Evolutionary conservation across 257 asterid species (phyloP).

Genomic region (Ilex aquifolium): DNA sequence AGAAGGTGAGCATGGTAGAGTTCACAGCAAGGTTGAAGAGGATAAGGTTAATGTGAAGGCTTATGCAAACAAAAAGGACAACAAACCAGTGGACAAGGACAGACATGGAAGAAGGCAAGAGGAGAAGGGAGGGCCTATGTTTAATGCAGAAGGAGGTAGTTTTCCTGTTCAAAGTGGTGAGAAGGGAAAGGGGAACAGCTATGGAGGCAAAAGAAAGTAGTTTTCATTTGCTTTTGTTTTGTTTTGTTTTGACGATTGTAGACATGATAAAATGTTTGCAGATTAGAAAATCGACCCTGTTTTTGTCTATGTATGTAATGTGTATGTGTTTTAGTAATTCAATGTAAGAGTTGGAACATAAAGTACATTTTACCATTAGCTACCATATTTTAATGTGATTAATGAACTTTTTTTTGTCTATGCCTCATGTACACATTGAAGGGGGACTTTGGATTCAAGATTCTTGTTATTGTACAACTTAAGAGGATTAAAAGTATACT

Average conservation of each 20-base stretch:
- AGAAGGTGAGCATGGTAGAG: neutral
- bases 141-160: conserved; percentile 8
- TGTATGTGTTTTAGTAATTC: neutral
- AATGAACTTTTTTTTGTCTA: too few species aligned
- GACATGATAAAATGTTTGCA: neutral
- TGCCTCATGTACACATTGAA: too few species aligned
- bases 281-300: neutral
- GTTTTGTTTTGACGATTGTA: neutral
- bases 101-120: conserved; percentile 8
- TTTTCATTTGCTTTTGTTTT: neutral
- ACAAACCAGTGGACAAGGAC: conserved; percentile 15
- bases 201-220: conserved; percentile 21
- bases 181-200: conserved; percentile 24
- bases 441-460: too few species aligned
- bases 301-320: too few species aligned
- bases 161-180: conserved; percentile 8
- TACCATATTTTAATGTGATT: too few species aligned
- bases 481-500: too few species aligned
- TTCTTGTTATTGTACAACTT: too few species aligned
- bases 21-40: neutral
- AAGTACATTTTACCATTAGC: too few species aligned
- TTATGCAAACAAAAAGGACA: conserved; percentile 5
- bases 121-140: conserved; percentile 7
- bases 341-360: neutral
- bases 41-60: conserved; percentile 5